Conservation (phyloP, 164 flowering plant genomes). For the Aristolochia contorta region DNA sequence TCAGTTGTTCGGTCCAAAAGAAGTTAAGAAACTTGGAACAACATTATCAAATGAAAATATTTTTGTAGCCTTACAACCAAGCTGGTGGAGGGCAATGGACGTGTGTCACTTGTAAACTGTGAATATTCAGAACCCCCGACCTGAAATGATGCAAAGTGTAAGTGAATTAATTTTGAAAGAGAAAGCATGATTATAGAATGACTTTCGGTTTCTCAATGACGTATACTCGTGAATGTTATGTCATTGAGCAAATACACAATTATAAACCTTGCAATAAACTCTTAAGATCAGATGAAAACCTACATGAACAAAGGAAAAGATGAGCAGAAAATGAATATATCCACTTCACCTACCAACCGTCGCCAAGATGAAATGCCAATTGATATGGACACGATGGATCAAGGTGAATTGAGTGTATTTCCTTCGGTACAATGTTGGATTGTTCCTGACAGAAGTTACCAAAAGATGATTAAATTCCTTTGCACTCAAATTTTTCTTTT, state of each 20-base stretch:
- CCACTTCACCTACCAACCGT: constrained; percentile 66
- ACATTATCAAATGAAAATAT: background rate
- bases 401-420: constrained; percentile 65
- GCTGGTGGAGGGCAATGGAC: constrained; percentile 96
- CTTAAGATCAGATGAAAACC: too few species aligned
- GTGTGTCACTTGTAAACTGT: constrained; percentile 59
- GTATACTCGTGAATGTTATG: background rate
- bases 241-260: background rate
- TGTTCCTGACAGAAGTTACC: constrained; percentile 52
- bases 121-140: constrained; percentile 85
- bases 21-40: background rate
- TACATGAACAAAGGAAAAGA: background rate
- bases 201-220: background rate
- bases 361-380: constrained; percentile 87
- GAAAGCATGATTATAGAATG: background rate
- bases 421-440: constrained; percentile 53
- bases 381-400: constrained; percentile 79
- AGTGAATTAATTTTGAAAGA: background rate
- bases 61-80: constrained; percentile 65
- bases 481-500: too few species aligned
- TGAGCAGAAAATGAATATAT: background rate
- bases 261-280: background rate
- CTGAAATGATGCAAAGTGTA: constrained; percentile 24
- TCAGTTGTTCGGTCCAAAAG: background rate
- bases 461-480: background rate